A percentile compares a stretch with the other conserved stretches of the same genome.
phyloP scores from a whole-genome alignment of 495 filamentous ascomycete species.

The Penicillium lagena region DNA sequence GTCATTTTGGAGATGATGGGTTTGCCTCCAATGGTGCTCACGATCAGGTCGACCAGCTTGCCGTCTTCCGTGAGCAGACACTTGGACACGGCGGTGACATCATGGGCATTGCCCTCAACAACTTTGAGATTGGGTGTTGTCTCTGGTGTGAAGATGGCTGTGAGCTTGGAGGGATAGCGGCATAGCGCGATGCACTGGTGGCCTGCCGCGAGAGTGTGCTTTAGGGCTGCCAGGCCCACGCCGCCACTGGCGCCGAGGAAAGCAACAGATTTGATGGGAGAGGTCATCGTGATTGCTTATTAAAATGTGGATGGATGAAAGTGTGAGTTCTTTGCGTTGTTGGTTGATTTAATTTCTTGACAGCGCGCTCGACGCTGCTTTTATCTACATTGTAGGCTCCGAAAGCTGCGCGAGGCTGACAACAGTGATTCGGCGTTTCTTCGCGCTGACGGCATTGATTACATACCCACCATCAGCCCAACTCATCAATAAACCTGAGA shows the following conservation, averaged over 20 bases:
- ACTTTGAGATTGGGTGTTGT: constrained; percentile 36
- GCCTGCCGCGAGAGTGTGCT: constrained; percentile 41
- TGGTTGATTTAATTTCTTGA: too few species aligned
- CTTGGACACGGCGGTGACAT: constrained; percentile 30
- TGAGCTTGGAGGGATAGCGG: constrained; percentile 58
- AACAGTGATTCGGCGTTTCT: neutral
- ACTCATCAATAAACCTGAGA: too few species aligned
- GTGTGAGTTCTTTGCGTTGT: neutral
- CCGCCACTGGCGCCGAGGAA: constrained; percentile 51
- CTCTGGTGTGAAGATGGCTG: constrained; percentile 27
- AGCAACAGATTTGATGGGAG: constrained; percentile 23
- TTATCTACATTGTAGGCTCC: too few species aligned
- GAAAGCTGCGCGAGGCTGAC: neutral
- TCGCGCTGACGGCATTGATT: too few species aligned
- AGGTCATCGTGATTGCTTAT: constrained; percentile 3
- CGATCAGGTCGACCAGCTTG: constrained; percentile 20
- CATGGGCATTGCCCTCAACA: constrained; percentile 45
- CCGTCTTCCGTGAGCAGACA: constrained; percentile 21
- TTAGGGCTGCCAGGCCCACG: constrained; percentile 40
- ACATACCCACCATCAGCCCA: too few species aligned
- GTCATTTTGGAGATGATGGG: constrained; percentile 17
- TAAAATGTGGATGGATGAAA: neutral
- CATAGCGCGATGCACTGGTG: constrained; percentile 46
- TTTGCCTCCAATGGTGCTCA: constrained; percentile 27
- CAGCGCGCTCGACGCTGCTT: too few species aligned